phyloP scores from a whole-genome alignment of 164 flowering plant species.

The Vitis labrusca region DNA sequence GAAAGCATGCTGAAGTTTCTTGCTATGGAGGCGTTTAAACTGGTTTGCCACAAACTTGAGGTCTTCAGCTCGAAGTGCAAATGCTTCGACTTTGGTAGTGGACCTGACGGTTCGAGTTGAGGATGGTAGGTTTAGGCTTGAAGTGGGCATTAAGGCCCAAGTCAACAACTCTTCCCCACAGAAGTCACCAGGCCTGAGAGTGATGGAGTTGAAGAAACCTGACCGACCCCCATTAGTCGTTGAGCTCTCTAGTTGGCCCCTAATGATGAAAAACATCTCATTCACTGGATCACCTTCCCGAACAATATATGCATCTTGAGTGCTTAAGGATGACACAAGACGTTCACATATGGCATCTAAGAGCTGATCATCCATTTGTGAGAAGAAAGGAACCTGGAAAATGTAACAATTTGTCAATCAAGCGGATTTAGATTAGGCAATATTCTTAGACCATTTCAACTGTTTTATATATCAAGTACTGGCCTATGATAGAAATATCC shows the following conservation, averaged over 20 bases:
- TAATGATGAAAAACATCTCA: constrained; percentile 58
- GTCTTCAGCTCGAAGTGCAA: constrained; percentile 52
- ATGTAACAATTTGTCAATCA: not conserved
- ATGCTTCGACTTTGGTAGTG: constrained; percentile 55
- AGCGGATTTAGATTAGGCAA: not conserved
- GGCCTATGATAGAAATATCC: no score
- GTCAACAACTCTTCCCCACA: constrained; percentile 64
- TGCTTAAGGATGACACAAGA: constrained; percentile 42
- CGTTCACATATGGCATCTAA: constrained; percentile 61
- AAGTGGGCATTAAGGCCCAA: constrained; percentile 50
- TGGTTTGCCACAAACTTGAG: constrained; percentile 52
- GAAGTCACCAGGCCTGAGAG: constrained; percentile 55
- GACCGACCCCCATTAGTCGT: constrained; percentile 54
- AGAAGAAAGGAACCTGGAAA: constrained; percentile 55
- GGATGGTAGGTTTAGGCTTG: constrained; percentile 41
- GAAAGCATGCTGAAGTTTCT: constrained; percentile 55
- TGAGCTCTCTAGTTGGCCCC: constrained; percentile 62
- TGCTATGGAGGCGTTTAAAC: constrained; percentile 55
- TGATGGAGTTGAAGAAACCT: constrained; percentile 60
- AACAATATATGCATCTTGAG: constrained; percentile 43
- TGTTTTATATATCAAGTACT: no score
- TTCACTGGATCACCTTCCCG: constrained; percentile 64
- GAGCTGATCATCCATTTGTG: constrained; percentile 59
- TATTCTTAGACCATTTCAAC: not conserved
- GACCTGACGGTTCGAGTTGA: constrained; percentile 55